Conservation (phyloP, 352 stramenopile species). For the Globisporangium takayamanum region DNA sequence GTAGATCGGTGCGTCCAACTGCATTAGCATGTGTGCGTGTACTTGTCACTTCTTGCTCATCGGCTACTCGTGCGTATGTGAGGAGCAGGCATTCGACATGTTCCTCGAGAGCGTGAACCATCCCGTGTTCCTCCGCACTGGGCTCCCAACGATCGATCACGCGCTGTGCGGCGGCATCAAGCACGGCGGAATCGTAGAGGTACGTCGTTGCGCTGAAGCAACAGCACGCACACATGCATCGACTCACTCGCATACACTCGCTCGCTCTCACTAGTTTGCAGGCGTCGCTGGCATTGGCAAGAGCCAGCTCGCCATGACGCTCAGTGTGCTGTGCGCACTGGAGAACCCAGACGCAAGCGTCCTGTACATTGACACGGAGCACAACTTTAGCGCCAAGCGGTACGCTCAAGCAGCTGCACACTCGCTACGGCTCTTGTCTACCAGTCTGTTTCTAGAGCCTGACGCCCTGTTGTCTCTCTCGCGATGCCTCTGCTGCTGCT, state of each 20-base stretch:
- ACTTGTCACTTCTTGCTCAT: background rate
- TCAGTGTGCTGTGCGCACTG: slow-evolving; percentile 58
- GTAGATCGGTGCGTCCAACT: slow-evolving; percentile 26
- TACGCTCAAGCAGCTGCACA: slow-evolving; percentile 2
- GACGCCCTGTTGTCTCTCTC: background rate
- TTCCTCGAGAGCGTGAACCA: slow-evolving; percentile 70
- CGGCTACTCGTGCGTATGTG: background rate
- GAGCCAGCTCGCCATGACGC: slow-evolving; percentile 66
- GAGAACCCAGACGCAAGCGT: slow-evolving; percentile 51
- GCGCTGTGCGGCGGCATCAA: slow-evolving; percentile 60
- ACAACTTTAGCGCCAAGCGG: slow-evolving; percentile 71
- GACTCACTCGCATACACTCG: background rate
- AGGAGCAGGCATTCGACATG: slow-evolving; percentile 62
- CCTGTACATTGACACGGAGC: slow-evolving; percentile 67
- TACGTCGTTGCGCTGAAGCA: slow-evolving; percentile 1
- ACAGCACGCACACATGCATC: background rate
- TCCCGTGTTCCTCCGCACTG: slow-evolving; percentile 56
- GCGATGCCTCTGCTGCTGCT: background rate
- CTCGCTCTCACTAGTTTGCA: slow-evolving; percentile 35
- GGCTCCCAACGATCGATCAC: slow-evolving; percentile 49
- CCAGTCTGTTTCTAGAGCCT: background rate
- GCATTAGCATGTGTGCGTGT: background rate
- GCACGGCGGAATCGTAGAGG: slow-evolving; percentile 46
- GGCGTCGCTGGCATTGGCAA: slow-evolving; percentile 72
- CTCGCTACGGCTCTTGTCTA: background rate